Evolutionary conservation across 345 rosid species (phyloP), one percentile per base, ranked within the genome.

Genomic region (Nephelium lappaceum): DNA sequence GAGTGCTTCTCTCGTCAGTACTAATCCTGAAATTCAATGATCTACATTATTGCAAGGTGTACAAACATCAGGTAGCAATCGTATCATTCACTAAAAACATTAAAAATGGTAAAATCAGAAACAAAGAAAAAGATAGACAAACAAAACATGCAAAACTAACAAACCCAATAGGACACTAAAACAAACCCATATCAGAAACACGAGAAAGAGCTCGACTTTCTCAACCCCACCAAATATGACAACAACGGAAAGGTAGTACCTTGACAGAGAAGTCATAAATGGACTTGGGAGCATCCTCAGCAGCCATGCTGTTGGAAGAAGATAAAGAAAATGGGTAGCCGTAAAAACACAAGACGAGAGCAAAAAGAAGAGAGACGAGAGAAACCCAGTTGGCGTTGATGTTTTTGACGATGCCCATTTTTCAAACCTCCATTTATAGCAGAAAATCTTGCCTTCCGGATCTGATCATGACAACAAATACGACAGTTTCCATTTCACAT

Each of bases 191-290:
- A n/a, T n/a, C n/a, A 67, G 27, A 23, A 58, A 58, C 8, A 18
- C 63, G 14, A 8, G 57, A 51, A 51, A 51, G 61, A 60, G 23
- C 23, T n/a, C 25, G 16, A 60, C 23, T 60, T 19, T 60, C 64
- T 21, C 2, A 42, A 55, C 11, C 51, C 8, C 11, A 45, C 8
- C 51, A 11, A 45, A 11, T 45, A 45, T 31, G 36, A 31, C 36
- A 31, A 2, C 36, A 31, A 31, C 3, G 36, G 36, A 1, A 31
- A 31, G 36, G 62, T 63, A 24, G 64, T 60, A 94, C 97, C 95
- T 89, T 95, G 91, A 95, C 96, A 73, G 91, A 80, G 92, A 95
- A 90, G 80, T 91, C 92, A 83, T 87, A 91, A 67, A 95, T 51
- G 76, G 97, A 91, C 49, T 88, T 87, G 72, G 92, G 78, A 24